Evolutionary conservation across 805 yeast species (phyloP), one percentile per base, ranked within the genome.

Genomic region (Candida cerambycidarum): DNA sequence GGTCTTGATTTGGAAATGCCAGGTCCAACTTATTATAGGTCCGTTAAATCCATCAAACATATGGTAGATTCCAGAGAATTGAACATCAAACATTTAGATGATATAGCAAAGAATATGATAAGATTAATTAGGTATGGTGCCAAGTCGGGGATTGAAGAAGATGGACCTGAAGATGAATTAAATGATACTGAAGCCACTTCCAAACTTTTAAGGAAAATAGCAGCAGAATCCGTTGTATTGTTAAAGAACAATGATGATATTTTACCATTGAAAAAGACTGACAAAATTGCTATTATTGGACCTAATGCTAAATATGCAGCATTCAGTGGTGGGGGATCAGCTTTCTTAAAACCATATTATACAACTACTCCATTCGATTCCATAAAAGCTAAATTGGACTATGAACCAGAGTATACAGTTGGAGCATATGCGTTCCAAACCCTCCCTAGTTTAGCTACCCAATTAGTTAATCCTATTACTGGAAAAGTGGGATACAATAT

Each of bases 1-100:
- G 68, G 68, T 3, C 53, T 62, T 43, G 66, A 62, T 44, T 50
- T 62, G 46, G 68, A 62, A 46, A 62, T 62, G 68, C 68, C 68
- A 0, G 68, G 68, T 9, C 64, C 63, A 11, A 48, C 66, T 2
- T 44, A 33, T 16, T 55, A 59, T 41, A 51, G 68, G 46, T 39
- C 35, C 3, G 36, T 38, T 5, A 43, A 36, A 5, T 46, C 50
- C 15, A 29, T 62, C 12, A 41, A 43, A 19, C 64, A 59, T 38
- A 57, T 57, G 63, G 39, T 62, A 4, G 41, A 41, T 15, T 49
- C 62, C 5, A 48, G 53, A 29, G 68, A 62, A 45, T 49, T 62
- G 39, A 57, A 56, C 36, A 45, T 52, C 19, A 48, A 56, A 34
- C 42, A 53, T 38, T 36, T 63, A 27, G 62, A 62, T 41, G 66